phyloP scores from a whole-genome alignment of 2,329 filamentous ascomycete species.

The Coniochaeta sp. region DNA sequence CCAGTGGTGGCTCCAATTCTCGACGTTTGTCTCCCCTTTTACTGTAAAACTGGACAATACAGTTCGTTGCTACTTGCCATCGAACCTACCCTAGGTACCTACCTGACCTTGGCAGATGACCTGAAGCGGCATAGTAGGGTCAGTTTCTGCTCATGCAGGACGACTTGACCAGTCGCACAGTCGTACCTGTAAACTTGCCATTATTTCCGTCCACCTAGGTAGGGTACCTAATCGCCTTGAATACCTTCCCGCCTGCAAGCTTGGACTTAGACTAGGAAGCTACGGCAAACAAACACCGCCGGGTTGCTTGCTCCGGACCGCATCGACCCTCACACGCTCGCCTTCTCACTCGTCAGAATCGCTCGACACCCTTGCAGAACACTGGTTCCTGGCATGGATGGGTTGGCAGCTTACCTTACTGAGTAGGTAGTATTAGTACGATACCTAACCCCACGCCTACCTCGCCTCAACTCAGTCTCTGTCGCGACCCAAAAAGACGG shows the following conservation, averaged over 20 bases:
- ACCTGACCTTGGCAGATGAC: neutral
- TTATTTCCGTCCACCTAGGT: neutral
- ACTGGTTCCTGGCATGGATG: neutral
- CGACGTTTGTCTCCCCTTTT: neutral
- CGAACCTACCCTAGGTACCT: no score
- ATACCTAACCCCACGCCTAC: neutral
- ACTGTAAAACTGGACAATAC: neutral
- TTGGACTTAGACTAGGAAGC: neutral
- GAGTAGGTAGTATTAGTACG: neutral
- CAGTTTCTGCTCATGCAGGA: neutral
- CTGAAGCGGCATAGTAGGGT: neutral
- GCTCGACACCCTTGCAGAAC: neutral
- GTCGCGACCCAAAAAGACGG: neutral
- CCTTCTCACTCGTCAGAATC: neutral
- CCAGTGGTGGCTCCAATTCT: neutral
- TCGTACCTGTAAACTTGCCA: neutral
- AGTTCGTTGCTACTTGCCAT: neutral
- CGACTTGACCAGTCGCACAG: neutral
- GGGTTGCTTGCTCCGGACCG: neutral
- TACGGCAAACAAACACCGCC: neutral
- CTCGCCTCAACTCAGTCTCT: neutral
- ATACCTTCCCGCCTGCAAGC: neutral
- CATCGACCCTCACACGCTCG: neutral
- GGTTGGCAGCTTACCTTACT: neutral
- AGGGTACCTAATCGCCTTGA: no score